These are phyloP conservation scores for Avena sativa DNA, from an alignment of 176 grass and related monocot genomes.

Conservation along the genomic window DNA sequence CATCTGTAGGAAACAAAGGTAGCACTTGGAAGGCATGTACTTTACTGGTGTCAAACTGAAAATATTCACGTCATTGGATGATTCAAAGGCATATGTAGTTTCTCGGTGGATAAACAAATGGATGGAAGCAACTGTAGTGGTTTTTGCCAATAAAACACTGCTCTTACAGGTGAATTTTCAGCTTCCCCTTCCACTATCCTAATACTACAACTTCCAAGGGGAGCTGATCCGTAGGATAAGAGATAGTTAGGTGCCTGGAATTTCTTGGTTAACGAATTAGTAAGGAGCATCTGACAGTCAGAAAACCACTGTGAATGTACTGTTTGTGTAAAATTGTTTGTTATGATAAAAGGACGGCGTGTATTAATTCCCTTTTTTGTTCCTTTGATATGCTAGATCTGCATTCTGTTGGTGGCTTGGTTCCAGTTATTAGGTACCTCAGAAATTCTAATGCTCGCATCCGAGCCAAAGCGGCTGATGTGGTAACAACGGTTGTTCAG, in stretches of 20 bases:
- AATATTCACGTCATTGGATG: slow-evolving; percentile 50
- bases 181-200: slow-evolving; percentile 52
- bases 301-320: background rate
- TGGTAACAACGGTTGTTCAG: slow-evolving; percentile 89
- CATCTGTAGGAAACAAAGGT: slow-evolving; percentile 61
- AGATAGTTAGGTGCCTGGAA: background rate
- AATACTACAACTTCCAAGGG: slow-evolving; percentile 42
- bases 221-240: slow-evolving; percentile 44
- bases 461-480: slow-evolving; percentile 90
- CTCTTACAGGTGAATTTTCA: slow-evolving; percentile 63
- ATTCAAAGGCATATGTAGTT: slow-evolving; percentile 57
- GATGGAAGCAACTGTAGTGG: slow-evolving; percentile 52
- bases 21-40: slow-evolving; percentile 54
- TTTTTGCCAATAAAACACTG: slow-evolving; percentile 54
- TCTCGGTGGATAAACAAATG: slow-evolving; percentile 57
- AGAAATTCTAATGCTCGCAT: slow-evolving; percentile 79
- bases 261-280: slow-evolving; percentile 25
- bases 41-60: slow-evolving; percentile 54
- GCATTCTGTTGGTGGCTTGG: slow-evolving; percentile 88
- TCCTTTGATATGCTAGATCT: slow-evolving; percentile 57
- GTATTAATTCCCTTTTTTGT: background rate
- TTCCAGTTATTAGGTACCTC: slow-evolving; percentile 80
- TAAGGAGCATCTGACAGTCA: slow-evolving; percentile 25
- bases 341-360: background rate
- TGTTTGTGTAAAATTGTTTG: background rate